Base-by-base conservation (phyloP, 2,329 filamentous ascomycete genomes). In the Monosporascus ibericus region DNA sequence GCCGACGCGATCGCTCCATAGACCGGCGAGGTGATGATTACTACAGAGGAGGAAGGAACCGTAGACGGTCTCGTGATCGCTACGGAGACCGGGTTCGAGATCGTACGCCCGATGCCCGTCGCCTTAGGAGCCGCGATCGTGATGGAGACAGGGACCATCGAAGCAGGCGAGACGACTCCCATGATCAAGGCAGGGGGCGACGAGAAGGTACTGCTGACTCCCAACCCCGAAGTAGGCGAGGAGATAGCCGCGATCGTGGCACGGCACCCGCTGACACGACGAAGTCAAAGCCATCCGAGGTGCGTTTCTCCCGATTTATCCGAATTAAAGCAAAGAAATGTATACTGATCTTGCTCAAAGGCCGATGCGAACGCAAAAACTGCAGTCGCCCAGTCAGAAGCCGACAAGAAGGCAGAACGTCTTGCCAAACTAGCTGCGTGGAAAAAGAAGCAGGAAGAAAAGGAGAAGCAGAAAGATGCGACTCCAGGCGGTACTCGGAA, bases 361-460 rank as follows among this genome's bases (percentile, higher is more conserved):
- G 64, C 71, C 36, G 55, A 65, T 56, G 75, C 77, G 50, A 86
- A 84, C 64, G 69, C 76, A 44, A 68, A 77, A 60, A 66, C 77
- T 51, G 66, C 76, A 50, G 71, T 75, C 44, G 70, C 71, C 18
- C 84, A 84, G 63, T 77, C 81, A 30, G 88, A 90, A 62, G 81
- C 83, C 55, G 85, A 90, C 48, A 90, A 88, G 65, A 90, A 92
- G 68, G 87, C 86, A 48, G 88, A 92, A 68, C 79, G 88, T 57
- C 77, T 91, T 44, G 89, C 89, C 27, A 92, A 90, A 66, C 73
- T 95, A 27, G 89, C 92, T 68, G 88, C 89, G 52, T 96, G 91
- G 92, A 96, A 96, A 72, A 88, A 90, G 70, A 92, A 92, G 71
- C 86, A 90, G 66, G 88, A 90, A 58, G 84, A 85, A 65, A 86